Conservation (phyloP, 441 rosid species). For the Melastoma candidum region DNA sequence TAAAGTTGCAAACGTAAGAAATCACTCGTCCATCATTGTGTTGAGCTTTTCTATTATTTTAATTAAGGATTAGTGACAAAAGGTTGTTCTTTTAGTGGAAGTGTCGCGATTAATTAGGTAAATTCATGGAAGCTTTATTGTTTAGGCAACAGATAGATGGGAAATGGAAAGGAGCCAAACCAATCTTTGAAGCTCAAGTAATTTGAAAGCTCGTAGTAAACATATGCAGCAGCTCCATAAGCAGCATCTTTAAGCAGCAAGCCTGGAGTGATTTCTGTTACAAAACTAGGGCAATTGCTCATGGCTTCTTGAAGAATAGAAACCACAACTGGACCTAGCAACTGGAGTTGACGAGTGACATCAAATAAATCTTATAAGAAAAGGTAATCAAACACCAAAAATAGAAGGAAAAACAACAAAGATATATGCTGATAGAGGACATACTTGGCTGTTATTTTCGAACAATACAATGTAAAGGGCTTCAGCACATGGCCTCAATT, state of each 20-base stretch:
- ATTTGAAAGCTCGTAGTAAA: constrained; percentile 97
- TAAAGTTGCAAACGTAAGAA: no score
- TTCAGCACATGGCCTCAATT: constrained; percentile 97
- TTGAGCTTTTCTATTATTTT: no score
- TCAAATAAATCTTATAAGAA: constrained; percentile 17
- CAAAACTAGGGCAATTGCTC: constrained; percentile 76
- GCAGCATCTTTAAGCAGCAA: constrained; percentile 97
- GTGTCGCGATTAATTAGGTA: no score
- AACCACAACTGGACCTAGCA: constrained; percentile 89
- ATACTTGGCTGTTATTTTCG: constrained; percentile 92
- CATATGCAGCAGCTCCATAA: constrained; percentile 96
- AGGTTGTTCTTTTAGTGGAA: background rate
- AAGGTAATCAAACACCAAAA: constrained; percentile 8
- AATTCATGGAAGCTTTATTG: no score
- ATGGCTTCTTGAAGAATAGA: constrained; percentile 94
- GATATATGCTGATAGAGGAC: constrained; percentile 20
- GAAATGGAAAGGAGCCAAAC: constrained; percentile 27
- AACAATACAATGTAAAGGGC: constrained; percentile 95
- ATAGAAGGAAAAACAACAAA: constrained; percentile 8
- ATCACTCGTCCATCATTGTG: no score
- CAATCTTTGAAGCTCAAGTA: constrained; percentile 93
- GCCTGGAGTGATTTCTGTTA: constrained; percentile 71
- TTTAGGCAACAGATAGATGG: no score
- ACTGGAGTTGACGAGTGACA: constrained; percentile 33
- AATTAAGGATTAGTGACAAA: no score